Evolutionary conservation across 1,284 basidiomycete genomes (phyloP).

Genomic region (Termitomyces sp.): DNA sequence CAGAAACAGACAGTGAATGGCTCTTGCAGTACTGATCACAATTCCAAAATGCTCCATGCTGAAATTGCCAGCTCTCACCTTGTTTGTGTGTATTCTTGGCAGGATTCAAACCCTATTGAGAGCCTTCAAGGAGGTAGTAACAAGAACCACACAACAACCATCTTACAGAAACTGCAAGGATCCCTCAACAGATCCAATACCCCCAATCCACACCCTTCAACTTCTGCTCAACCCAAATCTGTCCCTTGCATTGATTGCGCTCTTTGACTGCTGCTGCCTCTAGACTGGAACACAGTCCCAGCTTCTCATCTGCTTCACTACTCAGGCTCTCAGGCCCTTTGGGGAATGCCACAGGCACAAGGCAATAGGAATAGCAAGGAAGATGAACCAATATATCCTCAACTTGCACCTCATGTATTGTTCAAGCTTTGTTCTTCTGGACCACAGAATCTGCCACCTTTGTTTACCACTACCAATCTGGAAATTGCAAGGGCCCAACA

Average conservation of each 20-base stretch:
- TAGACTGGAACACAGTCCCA: not conserved
- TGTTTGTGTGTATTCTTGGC: not conserved
- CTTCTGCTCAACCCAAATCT: not conserved
- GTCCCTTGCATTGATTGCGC: not conserved
- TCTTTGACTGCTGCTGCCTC: constrained; percentile 6
- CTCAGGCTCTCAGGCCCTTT: not conserved
- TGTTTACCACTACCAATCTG: constrained; percentile 3
- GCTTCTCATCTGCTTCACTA: not conserved
- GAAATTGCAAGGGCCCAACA: not conserved
- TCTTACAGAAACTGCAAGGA: not conserved
- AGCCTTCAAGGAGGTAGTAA: not conserved
- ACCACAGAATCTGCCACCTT: constrained; percentile 1
- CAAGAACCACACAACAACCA: not conserved
- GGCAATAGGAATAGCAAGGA: constrained; percentile 5
- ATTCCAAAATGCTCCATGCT: not conserved
- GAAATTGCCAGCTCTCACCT: too few species aligned
- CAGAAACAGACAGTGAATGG: too few species aligned
- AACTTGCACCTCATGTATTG: not conserved
- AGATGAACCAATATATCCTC: not conserved
- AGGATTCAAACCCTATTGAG: not conserved
- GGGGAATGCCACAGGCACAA: not conserved
- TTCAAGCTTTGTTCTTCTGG: constrained; percentile 1
- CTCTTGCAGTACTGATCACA: not conserved
- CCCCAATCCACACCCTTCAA: not conserved
- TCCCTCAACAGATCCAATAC: not conserved